A percentile compares a stretch with the other conserved stretches of the same genome.
These are phyloP conservation scores for Aspergillus amoenus DNA, from an alignment of 2,329 filamentous ascomycete genomes.

Conservation along the genomic window DNA sequence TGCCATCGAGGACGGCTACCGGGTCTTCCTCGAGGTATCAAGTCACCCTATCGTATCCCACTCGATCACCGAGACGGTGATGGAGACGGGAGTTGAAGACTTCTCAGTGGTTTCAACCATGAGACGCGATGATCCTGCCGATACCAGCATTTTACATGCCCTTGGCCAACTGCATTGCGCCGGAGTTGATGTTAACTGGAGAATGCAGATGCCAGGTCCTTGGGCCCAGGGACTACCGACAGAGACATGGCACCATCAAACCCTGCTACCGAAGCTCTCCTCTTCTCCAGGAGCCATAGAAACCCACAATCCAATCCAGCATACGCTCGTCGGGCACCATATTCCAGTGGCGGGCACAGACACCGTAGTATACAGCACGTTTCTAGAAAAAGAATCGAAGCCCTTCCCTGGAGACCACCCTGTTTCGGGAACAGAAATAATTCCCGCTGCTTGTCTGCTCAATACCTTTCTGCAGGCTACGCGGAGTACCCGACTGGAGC, in stretches of 20 bases:
- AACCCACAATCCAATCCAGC: slow-evolving; percentile 4
- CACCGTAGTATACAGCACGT: slow-evolving; percentile 35
- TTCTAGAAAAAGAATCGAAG: slow-evolving; percentile 37
- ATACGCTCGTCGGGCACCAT: slow-evolving; percentile 37
- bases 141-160: slow-evolving; percentile 27
- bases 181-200: slow-evolving; percentile 32
- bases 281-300: neutral
- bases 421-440: slow-evolving; percentile 44
- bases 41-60: slow-evolving; percentile 44
- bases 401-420: slow-evolving; percentile 45
- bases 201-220: neutral
- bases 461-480: slow-evolving; percentile 42
- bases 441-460: slow-evolving; percentile 44
- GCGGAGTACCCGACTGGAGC: slow-evolving; percentile 25
- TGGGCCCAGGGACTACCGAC: neutral
- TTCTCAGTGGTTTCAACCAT: slow-evolving; percentile 34
- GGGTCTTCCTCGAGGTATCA: slow-evolving; percentile 45
- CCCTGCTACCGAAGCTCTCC: neutral
- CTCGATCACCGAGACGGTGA: slow-evolving; percentile 43
- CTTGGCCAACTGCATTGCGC: slow-evolving; percentile 30
- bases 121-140: slow-evolving; percentile 25
- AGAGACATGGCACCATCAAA: neutral
- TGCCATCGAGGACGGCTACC: slow-evolving; percentile 38
- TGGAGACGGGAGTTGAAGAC: slow-evolving; percentile 32
- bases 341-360: slow-evolving; percentile 29